A percentile compares a stretch with the other conserved stretches of the same genome.
Evolutionary conservation across 768 basidiomycete genomes (phyloP).

Genomic region (Collybiopsis luxurians): DNA sequence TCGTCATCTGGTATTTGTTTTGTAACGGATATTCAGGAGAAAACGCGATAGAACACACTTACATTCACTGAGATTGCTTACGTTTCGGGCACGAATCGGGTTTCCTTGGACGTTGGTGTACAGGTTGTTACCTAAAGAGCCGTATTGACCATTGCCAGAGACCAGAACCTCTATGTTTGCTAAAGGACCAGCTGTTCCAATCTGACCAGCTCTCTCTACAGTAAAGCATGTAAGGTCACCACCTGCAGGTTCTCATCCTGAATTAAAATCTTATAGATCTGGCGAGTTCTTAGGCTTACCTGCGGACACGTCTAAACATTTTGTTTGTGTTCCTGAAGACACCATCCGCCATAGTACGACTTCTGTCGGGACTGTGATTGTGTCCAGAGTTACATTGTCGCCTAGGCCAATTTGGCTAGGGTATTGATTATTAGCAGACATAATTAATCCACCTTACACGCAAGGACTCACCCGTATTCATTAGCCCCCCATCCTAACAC

Average conservation of each 20-base stretch:
- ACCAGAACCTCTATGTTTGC: constrained; percentile 52
- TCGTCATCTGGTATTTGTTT: constrained; percentile 57
- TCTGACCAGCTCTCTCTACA: constrained; percentile 45
- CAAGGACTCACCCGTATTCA: constrained; percentile 62
- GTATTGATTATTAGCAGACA: not conserved
- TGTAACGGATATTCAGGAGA: too few relatives aligned
- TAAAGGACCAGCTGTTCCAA: constrained; percentile 12
- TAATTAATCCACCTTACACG: not conserved
- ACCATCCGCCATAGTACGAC: constrained; percentile 66
- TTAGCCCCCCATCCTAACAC: constrained; percentile 92
- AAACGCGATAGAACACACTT: constrained; percentile 26
- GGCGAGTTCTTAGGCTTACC: constrained; percentile 31
- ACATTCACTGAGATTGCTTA: constrained; percentile 90
- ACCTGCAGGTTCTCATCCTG: constrained; percentile 46
- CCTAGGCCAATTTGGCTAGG: constrained; percentile 81
- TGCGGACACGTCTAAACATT: constrained; percentile 64
- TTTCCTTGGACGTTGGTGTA: constrained; percentile 71
- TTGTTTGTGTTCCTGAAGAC: constrained; percentile 47
- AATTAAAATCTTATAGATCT: not conserved
- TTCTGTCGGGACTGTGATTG: constrained; percentile 82
- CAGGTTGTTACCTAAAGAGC: constrained; percentile 66
- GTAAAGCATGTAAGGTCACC: constrained; percentile 79
- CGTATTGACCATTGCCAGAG: constrained; percentile 83
- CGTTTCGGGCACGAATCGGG: constrained; percentile 70
- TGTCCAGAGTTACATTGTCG: constrained; percentile 54